Evolutionary conservation across 345 rosid genomes (phyloP).

Genomic region (Psidium friedrichsthalianum): DNA sequence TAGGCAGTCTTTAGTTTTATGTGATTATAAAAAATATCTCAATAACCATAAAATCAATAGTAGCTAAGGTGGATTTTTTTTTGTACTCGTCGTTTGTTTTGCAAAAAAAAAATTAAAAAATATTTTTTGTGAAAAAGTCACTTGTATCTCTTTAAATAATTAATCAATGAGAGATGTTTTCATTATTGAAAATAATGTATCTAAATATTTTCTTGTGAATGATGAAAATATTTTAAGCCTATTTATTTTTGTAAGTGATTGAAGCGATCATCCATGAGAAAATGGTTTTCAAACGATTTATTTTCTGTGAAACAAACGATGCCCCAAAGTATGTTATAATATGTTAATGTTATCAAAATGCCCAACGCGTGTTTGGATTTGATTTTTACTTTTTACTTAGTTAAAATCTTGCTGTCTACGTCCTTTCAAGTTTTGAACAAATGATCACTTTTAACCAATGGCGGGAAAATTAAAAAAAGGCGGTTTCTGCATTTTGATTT

Average conservation of each 20-base stretch:
- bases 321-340: not conserved
- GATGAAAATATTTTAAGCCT: too few species aligned
- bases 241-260: too few species aligned
- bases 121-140: too few species aligned
- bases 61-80: not conserved
- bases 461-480: not conserved
- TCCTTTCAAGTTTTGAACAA: not conserved
- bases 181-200: too few species aligned
- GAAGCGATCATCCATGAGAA: too few species aligned
- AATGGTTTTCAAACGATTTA: too few species aligned
- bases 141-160: too few species aligned
- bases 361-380: not conserved
- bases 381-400: not conserved
- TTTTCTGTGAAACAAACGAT: too few species aligned
- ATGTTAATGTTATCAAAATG: not conserved
- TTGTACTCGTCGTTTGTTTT: too few species aligned
- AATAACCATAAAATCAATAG: not conserved
- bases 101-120: too few species aligned
- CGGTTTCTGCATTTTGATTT: not conserved
- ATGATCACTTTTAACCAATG: not conserved
- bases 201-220: too few species aligned
- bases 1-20: not conserved
- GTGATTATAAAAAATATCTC: not conserved
- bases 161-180: too few species aligned
- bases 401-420: not conserved